Base-by-base conservation (phyloP, 257 asterid species). In the Nicotiana noctiflora region DNA sequence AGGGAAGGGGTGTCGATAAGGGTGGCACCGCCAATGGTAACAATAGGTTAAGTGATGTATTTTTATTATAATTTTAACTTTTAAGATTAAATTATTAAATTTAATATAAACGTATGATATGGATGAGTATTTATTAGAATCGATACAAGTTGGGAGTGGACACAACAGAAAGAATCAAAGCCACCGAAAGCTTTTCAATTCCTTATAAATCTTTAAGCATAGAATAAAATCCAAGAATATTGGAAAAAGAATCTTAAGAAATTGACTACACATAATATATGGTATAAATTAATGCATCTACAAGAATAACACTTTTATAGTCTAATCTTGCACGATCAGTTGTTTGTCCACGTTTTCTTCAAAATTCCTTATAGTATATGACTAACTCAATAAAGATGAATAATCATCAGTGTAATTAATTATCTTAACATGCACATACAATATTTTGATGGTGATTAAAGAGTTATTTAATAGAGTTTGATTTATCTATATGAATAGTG, bases 191-290 rank as follows among this genome's bases (percentile, higher is more conserved):
- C 34, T 62, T 59, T 79, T 21, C 18, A 37, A 61, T 23, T 40
- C 57, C 17, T n/a, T 53, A 15, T 70, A 70, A 19, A n/a, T 57
- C 49, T 64, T 59, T 25, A 2, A 17, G 59, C 37, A 31, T 4
- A 44, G 82, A 79, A 61, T 61, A 79, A 21, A 62, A 61, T 19
- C 59, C 60, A 19, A 37, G 81, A 37, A 78, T 78, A 29, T 59
- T 78, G 68, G 34, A 53, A 79, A 70, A 44, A 79, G 82, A 79
- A 79, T 62, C 75, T 23, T 3, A 60, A 23, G 8, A 79, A 79
- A 79, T 59, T 40, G 75, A 79, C 82, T 4, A 8, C 44, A 23
- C 18, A 59, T 51, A 40, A 40, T 49, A 53, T 53, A 53, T 76
- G 8, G 6, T 66, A 37, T 18, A 34, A 34, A 67, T 67, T 46